Evolutionary conservation across 2,329 filamentous ascomycete genomes (phyloP).

Genomic region (Diaporthe sp.): DNA sequence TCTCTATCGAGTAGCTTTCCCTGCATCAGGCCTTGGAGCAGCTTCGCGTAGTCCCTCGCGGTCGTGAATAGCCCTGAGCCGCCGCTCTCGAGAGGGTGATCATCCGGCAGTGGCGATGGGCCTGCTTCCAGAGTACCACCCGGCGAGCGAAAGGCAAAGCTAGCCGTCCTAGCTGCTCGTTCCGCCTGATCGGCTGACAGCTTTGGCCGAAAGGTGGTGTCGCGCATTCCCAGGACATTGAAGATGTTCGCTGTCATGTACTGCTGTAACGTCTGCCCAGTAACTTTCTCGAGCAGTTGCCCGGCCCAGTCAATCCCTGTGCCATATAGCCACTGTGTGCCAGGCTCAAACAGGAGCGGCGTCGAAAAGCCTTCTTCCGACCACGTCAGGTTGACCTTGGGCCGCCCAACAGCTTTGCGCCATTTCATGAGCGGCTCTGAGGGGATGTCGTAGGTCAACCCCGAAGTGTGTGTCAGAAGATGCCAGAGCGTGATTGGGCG

Average conservation of each 20-base stretch:
- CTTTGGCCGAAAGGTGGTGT: constrained; percentile 46
- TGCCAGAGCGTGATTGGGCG: constrained; percentile 59
- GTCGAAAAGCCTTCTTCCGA: constrained; percentile 44
- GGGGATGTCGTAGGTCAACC: constrained; percentile 56
- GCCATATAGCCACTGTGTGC: constrained; percentile 49
- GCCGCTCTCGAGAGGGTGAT: constrained; percentile 43
- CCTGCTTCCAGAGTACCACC: constrained; percentile 8
- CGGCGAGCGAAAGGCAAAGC: constrained; percentile 23
- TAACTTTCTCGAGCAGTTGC: constrained; percentile 44
- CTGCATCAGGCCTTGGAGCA: constrained; percentile 41
- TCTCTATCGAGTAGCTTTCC: constrained; percentile 39
- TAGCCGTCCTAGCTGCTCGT: background rate
- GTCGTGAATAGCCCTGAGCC: constrained; percentile 45
- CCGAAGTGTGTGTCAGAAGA: constrained; percentile 62
- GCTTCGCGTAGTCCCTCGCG: constrained; percentile 42
- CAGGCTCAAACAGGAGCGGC: constrained; percentile 50
- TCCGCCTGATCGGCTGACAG: background rate
- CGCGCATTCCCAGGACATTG: constrained; percentile 41
- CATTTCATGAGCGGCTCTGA: constrained; percentile 41
- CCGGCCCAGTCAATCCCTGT: constrained; percentile 50
- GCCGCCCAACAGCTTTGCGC: constrained; percentile 30
- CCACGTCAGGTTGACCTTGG: constrained; percentile 27
- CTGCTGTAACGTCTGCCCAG: constrained; percentile 43
- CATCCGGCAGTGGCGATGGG: constrained; percentile 17
- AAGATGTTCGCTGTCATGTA: constrained; percentile 46